These are phyloP conservation scores for Globisporangium uncinulatum DNA, from an alignment of 352 stramenopile species.

Conservation along the genomic window DNA sequence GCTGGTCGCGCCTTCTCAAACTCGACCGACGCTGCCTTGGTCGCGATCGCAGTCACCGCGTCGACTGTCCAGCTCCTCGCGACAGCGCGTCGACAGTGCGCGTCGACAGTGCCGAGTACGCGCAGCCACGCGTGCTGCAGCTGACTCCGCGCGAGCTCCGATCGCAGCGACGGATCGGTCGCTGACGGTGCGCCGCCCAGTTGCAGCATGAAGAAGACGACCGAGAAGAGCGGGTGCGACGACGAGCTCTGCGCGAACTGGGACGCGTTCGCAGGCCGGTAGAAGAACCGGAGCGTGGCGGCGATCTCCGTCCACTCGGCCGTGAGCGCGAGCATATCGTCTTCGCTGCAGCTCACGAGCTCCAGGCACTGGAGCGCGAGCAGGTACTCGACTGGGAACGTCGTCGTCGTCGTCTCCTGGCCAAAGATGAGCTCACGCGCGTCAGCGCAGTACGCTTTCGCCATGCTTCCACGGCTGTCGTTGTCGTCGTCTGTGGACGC, in stretches of 20 bases:
- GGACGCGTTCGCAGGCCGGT: slow-evolving; percentile 50
- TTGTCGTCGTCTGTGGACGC: slow-evolving; percentile 16
- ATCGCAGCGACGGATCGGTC: slow-evolving; percentile 14
- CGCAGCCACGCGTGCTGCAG: slow-evolving; percentile 26
- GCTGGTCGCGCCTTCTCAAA: slow-evolving; percentile 9
- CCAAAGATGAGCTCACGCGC: slow-evolving; percentile 27
- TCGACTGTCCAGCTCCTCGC: slow-evolving; percentile 22
- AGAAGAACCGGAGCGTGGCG: slow-evolving; percentile 62
- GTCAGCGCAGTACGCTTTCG: slow-evolving; percentile 24
- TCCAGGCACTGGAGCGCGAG: slow-evolving; percentile 39
- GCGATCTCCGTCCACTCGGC: slow-evolving; percentile 27
- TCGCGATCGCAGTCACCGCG: slow-evolving; percentile 29
- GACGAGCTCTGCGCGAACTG: slow-evolving; percentile 47
- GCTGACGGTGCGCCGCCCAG: slow-evolving; percentile 1
- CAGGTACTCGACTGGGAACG: slow-evolving; percentile 65
- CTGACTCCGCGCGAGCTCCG: slow-evolving; percentile 25
- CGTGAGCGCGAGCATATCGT: slow-evolving; percentile 24
- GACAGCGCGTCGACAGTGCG: slow-evolving; percentile 40
- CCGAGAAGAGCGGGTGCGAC: slow-evolving; percentile 45
- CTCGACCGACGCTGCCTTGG: slow-evolving; percentile 13
- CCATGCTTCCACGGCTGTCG: not conserved
- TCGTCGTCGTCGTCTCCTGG: slow-evolving; percentile 29
- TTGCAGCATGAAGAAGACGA: slow-evolving; percentile 38
- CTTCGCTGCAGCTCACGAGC: slow-evolving; percentile 21
- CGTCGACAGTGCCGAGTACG: slow-evolving; percentile 34